phyloP scores from a whole-genome alignment of 768 basidiomycete species.

The Trametes gibbosa region DNA sequence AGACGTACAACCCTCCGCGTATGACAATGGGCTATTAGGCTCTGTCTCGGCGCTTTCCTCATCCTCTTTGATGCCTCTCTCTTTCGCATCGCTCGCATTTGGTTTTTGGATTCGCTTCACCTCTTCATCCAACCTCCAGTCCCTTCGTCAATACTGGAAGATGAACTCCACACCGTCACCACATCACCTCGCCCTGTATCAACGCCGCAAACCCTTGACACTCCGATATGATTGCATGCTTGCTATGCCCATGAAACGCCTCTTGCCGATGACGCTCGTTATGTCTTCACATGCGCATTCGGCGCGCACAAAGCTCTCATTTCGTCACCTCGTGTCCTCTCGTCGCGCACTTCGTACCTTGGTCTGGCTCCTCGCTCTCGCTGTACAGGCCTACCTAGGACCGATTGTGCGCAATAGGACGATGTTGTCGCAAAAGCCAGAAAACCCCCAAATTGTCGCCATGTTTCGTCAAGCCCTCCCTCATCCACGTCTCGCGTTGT shows the following conservation, averaged over 20 bases:
- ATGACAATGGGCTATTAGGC: constrained; percentile 36
- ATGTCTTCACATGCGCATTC: constrained; percentile 14
- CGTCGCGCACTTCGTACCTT: not conserved
- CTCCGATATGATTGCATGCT: constrained; percentile 16
- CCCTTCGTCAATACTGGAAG: not conserved
- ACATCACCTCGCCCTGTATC: not conserved
- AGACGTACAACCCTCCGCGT: constrained; percentile 66
- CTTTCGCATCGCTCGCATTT: not conserved
- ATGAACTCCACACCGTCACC: not conserved
- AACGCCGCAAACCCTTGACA: not conserved
- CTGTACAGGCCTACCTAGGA: not conserved
- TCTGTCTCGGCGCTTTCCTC: not conserved
- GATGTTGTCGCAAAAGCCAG: constrained; percentile 1
- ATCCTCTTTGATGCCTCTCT: not conserved
- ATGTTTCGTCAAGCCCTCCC: not conserved
- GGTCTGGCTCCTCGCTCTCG: not conserved
- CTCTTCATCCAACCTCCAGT: not conserved
- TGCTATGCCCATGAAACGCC: constrained; percentile 20
- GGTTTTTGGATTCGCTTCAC: not conserved
- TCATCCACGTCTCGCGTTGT: not conserved
- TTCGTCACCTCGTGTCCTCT: not conserved
- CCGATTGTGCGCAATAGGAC: not conserved
- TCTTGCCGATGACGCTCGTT: constrained; percentile 22
- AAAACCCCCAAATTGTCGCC: constrained; percentile 2
- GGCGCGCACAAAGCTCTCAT: constrained; percentile 11